Conservation (phyloP, 352 stramenopile species). For the Phytophthora europaea region DNA sequence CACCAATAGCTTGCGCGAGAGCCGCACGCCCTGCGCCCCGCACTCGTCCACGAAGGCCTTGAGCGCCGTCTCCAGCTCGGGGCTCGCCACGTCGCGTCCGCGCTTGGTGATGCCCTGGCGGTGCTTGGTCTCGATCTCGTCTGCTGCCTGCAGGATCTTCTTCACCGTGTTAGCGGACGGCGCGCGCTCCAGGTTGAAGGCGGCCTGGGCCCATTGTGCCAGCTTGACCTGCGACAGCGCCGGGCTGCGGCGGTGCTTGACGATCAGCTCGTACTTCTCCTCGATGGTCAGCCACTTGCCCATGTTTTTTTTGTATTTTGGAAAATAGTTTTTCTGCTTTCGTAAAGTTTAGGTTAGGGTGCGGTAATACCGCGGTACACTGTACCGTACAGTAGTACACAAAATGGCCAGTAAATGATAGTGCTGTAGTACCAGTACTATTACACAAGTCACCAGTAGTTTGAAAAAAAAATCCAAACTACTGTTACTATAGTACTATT, state of each 20-base stretch:
- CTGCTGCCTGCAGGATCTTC: constrained; percentile 26
- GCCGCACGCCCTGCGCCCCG: neutral
- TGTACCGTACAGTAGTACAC: too few species aligned
- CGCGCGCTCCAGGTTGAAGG: constrained; percentile 30
- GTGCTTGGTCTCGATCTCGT: constrained; percentile 33
- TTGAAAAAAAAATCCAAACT: too few species aligned
- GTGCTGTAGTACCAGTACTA: too few species aligned
- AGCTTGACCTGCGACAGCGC: constrained; percentile 34
- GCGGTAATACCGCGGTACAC: too few species aligned
- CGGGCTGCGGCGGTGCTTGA: constrained; percentile 30
- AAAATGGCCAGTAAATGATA: too few species aligned
- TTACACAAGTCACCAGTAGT: too few species aligned
- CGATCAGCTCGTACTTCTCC: constrained; percentile 36
- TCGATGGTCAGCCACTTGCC: constrained; percentile 37
- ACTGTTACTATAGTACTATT: too few species aligned
- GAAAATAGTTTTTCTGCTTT: neutral
- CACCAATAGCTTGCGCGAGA: constrained; percentile 36
- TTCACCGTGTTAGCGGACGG: constrained; percentile 33
- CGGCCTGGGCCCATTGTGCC: constrained; percentile 22
- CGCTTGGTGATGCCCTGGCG: constrained; percentile 32
- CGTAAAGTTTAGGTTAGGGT: too few species aligned
- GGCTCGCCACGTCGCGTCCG: constrained; percentile 30
- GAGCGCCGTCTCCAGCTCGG: constrained; percentile 30
- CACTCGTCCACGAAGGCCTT: constrained; percentile 22
- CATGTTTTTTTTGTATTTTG: constrained; percentile 16